Base-by-base conservation (phyloP, 805 yeast species). In the Nakazawaea holstii region DNA sequence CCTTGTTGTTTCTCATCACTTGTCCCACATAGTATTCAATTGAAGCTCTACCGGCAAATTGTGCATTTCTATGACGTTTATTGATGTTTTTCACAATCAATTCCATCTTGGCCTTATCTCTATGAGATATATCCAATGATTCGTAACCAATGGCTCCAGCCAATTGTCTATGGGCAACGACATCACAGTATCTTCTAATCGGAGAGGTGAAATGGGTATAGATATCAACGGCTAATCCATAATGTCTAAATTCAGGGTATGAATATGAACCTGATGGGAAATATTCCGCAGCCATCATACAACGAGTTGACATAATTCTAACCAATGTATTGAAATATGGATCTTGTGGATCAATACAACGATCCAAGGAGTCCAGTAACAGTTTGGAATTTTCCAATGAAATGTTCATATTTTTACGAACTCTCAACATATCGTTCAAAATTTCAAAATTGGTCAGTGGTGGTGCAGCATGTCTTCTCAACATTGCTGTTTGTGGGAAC, bases 251-350 rank as follows among this genome's bases (percentile, higher is more conserved):
- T 54, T 94, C 99, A 11, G 95, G 82, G 60, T 89, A 88, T 8
- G 95, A 87, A 59, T 75, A 88, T 13, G 86, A 81, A 8, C 99
- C 98, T 0, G 96, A 80, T 9, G 95, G 82, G 69, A 94, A 94
- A 62, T 94, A 94, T 62, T 92, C 97, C 1, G 99, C 99, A 1
- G 99, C 96, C 86, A 90, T 88, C 99, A 94, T 94, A 68, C 98
- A 92, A 59, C 99, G 78, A 0, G 99, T 94, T 7, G 97, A 94
- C 96, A 94, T 85, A 54, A 94, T 94, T 65, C 99, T 82, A 6
- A 92, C 74, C 57, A 94, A 73, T 0, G 97, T 94, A 66, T 94
- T 94, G 76, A 94, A 89, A 61, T 88, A 94, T 6, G 91, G 84
- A 64, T 94, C 98, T 0, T 77, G 60, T 24, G 82, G 78, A 64